phyloP scores from a whole-genome alignment of 257 asterid genomes.

The Plectranthus barbatus region DNA sequence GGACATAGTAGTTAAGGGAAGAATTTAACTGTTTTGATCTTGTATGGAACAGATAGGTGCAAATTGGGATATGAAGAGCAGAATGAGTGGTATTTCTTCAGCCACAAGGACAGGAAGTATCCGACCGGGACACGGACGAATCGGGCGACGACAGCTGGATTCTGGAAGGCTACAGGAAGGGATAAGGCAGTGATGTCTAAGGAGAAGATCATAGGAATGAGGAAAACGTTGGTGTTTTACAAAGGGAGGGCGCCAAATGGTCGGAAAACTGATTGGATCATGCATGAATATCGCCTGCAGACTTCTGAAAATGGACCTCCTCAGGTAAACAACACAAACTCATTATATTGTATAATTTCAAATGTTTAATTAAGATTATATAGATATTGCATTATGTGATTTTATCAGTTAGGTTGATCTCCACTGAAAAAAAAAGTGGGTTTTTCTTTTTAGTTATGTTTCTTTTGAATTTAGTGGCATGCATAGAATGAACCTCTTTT shows the following conservation, averaged over 20 bases:
- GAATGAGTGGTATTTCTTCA: conserved; percentile 83
- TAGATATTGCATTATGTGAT: too few species aligned
- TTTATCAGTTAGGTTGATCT: not conserved
- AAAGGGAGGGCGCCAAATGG: conserved; percentile 86
- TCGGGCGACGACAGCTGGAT: conserved; percentile 76
- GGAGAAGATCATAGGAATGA: conserved; percentile 69
- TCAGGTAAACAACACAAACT: conserved; percentile 35
- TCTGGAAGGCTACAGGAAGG: conserved; percentile 91
- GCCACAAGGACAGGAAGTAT: conserved; percentile 82
- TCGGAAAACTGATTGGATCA: conserved; percentile 69
- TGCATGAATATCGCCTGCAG: conserved; percentile 86
- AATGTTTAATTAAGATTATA: too few species aligned
- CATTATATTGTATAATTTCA: too few species aligned
- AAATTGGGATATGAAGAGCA: conserved; percentile 77
- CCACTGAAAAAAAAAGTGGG: not conserved
- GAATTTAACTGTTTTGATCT: too few species aligned
- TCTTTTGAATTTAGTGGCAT: conserved; percentile 5
- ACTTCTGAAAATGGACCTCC: conserved; percentile 60
- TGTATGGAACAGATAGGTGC: conserved; percentile 66
- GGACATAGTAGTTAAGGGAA: too few species aligned
- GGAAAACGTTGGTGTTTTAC: conserved; percentile 71
- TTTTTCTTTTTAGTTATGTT: too few species aligned
- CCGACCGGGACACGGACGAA: conserved; percentile 82
- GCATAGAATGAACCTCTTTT: not conserved
- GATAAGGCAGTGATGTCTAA: conserved; percentile 69